Conservation (phyloP, 306 rosid genomes). For the cucumber (Cucumis sativus) region DNA sequence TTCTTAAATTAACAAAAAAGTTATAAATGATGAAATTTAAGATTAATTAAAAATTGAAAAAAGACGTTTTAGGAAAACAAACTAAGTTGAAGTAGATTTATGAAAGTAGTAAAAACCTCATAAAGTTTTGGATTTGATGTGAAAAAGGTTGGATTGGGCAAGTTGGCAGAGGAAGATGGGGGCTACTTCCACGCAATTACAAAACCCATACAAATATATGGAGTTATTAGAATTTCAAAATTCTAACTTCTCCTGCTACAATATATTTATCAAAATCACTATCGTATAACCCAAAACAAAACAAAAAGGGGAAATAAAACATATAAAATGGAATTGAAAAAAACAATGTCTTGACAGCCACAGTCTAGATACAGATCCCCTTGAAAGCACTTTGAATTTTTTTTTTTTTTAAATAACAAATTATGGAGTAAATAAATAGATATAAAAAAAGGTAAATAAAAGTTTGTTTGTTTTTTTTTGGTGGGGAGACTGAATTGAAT, state of each 20-base stretch:
- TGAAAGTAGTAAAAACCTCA: accelerated
- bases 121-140: background rate
- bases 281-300: slow-evolving; percentile 6
- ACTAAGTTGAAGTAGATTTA: no score
- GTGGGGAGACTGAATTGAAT: background rate
- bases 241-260: background rate
- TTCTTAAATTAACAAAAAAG: no score
- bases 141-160: background rate
- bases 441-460: background rate
- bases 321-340: background rate
- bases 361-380: slow-evolving; percentile 60
- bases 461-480: background rate
- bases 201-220: background rate
- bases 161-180: background rate
- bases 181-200: background rate
- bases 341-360: slow-evolving; percentile 28
- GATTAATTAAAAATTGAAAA: no score
- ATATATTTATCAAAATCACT: background rate
- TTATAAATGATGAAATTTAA: no score
- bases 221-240: background rate
- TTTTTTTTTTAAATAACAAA: no score
- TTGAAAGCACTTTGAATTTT: slow-evolving; percentile 12
- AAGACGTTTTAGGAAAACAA: no score
- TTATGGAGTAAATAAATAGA: background rate
- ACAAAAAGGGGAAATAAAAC: background rate